Evolutionary conservation across 768 basidiomycete genomes (phyloP).

Genomic region (Rhodotorula graminis): DNA sequence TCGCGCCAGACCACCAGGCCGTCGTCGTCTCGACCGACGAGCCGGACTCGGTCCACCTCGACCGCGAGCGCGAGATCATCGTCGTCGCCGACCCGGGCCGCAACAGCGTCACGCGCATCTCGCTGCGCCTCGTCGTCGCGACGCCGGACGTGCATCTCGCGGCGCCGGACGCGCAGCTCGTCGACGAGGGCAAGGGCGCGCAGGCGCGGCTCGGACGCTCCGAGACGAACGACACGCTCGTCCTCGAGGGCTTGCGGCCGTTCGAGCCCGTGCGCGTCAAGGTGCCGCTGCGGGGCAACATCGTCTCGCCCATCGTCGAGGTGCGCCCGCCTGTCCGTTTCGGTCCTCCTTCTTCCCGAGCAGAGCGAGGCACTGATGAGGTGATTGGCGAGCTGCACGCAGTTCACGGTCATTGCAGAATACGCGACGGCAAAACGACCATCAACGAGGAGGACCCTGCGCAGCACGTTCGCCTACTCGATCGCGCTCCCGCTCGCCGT

Average conservation of each 20-base stretch:
- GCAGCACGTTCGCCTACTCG: conserved; percentile 57
- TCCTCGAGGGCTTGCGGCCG: conserved; percentile 19
- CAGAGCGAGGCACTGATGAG: too few species aligned
- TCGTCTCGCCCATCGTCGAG: conserved; percentile 51
- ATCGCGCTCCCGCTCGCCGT: conserved; percentile 78
- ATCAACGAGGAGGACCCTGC: conserved; percentile 55
- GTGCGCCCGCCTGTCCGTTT: conserved; percentile 37
- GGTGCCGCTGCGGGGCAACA: conserved; percentile 44
- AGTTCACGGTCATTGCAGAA: conserved; percentile 63
- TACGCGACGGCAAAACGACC: conserved; percentile 63
- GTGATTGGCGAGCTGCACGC: too few species aligned
- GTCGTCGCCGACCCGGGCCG: conserved; percentile 43
- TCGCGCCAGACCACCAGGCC: conserved; percentile 62
- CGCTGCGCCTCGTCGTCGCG: conserved; percentile 5
- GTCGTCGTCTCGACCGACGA: conserved; percentile 58
- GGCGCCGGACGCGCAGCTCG: background rate
- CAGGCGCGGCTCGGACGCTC: background rate
- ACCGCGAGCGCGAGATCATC: conserved; percentile 35
- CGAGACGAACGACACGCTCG: background rate
- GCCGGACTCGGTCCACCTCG: conserved; percentile 46
- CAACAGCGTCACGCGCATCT: conserved; percentile 37
- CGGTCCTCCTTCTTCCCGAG: background rate
- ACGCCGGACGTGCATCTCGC: conserved; percentile 14
- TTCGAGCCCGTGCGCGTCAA: conserved; percentile 37
- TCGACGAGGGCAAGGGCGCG: background rate